phyloP scores from a whole-genome alignment of 805 yeast genomes.

The Wickerhamomyces sydowiorum region DNA sequence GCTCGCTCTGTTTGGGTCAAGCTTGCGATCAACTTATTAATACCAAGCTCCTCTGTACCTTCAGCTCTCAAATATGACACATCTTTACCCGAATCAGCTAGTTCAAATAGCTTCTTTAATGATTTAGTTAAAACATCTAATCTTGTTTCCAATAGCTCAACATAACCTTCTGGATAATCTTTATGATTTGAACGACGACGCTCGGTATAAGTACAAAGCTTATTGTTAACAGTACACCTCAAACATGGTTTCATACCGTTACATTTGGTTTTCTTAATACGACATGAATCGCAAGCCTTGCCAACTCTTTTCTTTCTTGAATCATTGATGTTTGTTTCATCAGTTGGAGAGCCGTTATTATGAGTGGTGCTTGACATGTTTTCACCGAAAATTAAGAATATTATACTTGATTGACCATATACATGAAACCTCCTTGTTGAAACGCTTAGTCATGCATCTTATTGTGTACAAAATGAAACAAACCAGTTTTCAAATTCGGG shows the following conservation, averaged over 20 bases:
- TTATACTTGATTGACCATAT: too few relatives aligned
- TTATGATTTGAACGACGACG: constrained; percentile 48
- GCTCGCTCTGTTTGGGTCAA: neutral
- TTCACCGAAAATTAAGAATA: too few relatives aligned
- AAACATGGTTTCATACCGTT: constrained; percentile 59
- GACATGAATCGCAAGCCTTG: constrained; percentile 59
- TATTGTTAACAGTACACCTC: constrained; percentile 49
- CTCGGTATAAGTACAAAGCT: constrained; percentile 54
- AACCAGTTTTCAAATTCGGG: too few relatives aligned
- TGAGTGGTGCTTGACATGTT: too few relatives aligned
- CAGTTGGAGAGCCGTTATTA: too few relatives aligned
- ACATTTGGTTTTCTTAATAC: constrained; percentile 59
- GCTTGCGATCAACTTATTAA: neutral
- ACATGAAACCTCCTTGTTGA: too few relatives aligned
- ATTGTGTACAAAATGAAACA: too few relatives aligned
- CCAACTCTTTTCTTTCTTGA: constrained; percentile 41
- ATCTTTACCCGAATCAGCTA: neutral
- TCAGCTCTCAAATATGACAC: neutral
- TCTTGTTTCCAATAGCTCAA: constrained; percentile 56
- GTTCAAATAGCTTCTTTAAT: constrained; percentile 30
- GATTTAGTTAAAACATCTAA: constrained; percentile 46
- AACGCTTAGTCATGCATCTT: too few relatives aligned
- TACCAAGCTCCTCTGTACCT: neutral
- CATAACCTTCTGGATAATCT: constrained; percentile 53
- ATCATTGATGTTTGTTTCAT: too few relatives aligned